Evolutionary conservation across 2,329 filamentous ascomycete genomes (phyloP), one percentile per base, ranked within the genome.

Genomic region (Paraphaeosphaeria minitans): DNA sequence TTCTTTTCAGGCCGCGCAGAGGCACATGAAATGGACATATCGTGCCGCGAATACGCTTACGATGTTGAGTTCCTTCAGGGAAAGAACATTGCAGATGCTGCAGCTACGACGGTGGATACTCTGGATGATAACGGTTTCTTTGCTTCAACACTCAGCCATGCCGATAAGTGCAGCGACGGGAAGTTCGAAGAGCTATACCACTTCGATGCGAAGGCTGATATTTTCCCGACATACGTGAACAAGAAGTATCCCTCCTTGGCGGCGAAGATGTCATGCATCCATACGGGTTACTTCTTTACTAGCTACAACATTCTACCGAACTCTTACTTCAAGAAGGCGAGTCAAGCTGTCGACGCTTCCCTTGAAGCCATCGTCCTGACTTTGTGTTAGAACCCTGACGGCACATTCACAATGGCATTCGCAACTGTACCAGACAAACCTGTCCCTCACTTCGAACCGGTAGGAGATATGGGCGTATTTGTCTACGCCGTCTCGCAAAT

Each of bases 191-290:
- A 68, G 35, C 42, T 69, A 6, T 68, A 59, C 43, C 72, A 74
- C 58, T 75, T 72, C 48, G 71, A 75, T 29, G 54, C 64, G 22
- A 75, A 75, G 60, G 67, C 63, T 19, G 47, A 50, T n/a, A 50
- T 50, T 12, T 50, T 19, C n/a, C 61, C 65, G 8, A 37, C 9
- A 13, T 71, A 73, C 51, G 35, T 73, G 1, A 51, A 68, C 21
- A 52, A 62, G 16, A 62, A 37, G 13, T 63, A 66, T 41, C 63
- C 63, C 2, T 60, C 63, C 1, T 48, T 73, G 12, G 63, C 65
- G 1, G 55, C 42, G 3, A 67, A 68, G 37, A 68, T 65, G 35
- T 66, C 61, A 31, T 67, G 58, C 21, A 43, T 72, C 27, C 60
- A 66, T 45, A 65, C 66, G 4, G 66, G 64, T 0, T 64, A 64